A percentile compares a stretch with the other conserved stretches of the same genome.
phyloP scores from a whole-genome alignment of 768 basidiomycete species.

The Mycena polygramma region DNA sequence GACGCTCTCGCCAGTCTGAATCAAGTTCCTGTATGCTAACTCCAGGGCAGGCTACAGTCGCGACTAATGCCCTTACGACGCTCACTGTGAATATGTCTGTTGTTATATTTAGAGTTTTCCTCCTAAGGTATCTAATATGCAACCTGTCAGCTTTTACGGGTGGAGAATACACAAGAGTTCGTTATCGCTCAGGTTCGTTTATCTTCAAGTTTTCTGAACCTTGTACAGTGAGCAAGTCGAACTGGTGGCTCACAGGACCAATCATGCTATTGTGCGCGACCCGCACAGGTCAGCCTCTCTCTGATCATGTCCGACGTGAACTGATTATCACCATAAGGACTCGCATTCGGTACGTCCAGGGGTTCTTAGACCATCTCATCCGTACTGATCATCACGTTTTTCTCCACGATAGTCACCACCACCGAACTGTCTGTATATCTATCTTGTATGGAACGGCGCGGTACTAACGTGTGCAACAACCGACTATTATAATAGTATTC shows the following conservation, averaged over 20 bases:
- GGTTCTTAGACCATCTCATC: background rate
- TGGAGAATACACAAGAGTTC: conserved; percentile 53
- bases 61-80: conserved; percentile 27
- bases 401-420: conserved; percentile 11
- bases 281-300: conserved; percentile 15
- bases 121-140: too few relatives aligned
- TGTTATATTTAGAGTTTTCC: background rate
- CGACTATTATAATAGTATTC: conserved; percentile 19
- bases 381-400: background rate
- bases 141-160: conserved; percentile 20
- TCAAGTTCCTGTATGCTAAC: background rate
- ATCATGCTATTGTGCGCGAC: conserved; percentile 33
- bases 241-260: conserved; percentile 48
- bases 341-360: conserved; percentile 25
- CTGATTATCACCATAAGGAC: background rate
- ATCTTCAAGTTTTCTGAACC: conserved; percentile 1
- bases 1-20: background rate
- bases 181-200: conserved; percentile 28
- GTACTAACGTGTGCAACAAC: background rate
- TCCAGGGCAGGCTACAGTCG: conserved; percentile 13
- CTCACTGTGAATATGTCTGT: conserved; percentile 38
- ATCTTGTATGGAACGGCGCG: background rate
- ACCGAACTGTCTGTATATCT: conserved; percentile 18
- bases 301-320: background rate
- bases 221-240: conserved; percentile 52